phyloP scores from a whole-genome alignment of 371 early-diverging fungal genomes.

The Lichtheimia ramosa region DNA sequence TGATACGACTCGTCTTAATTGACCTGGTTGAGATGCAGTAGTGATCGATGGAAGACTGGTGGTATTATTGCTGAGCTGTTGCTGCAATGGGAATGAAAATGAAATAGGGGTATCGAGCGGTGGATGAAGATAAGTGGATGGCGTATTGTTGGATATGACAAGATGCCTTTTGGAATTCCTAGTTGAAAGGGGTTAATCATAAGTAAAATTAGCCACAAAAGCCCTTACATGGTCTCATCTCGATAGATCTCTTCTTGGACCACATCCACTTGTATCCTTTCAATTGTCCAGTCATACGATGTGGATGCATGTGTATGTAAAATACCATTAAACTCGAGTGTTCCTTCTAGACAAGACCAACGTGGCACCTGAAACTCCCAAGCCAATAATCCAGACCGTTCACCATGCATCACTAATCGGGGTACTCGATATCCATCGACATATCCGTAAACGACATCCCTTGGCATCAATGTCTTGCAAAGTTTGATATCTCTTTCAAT shows the following conservation, averaged over 20 bases:
- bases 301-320: background rate
- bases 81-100: constrained; percentile 26
- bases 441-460: constrained; percentile 19
- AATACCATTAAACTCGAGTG: constrained; percentile 27
- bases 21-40: background rate
- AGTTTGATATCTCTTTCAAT: constrained; percentile 16
- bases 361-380: constrained; percentile 38
- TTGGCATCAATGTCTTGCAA: constrained; percentile 30
- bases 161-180: constrained; percentile 20
- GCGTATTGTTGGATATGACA: constrained; percentile 11
- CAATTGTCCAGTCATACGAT: constrained; percentile 1
- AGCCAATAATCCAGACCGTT: constrained; percentile 9
- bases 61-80: no score
- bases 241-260: constrained; percentile 37
- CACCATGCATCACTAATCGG: constrained; percentile 22
- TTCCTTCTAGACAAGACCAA: constrained; percentile 27
- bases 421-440: constrained; percentile 27
- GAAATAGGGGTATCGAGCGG: constrained; percentile 28
- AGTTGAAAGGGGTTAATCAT: no score
- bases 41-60: no score
- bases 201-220: no score
- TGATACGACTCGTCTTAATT: no score
- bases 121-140: constrained; percentile 32
- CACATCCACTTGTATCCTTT: constrained; percentile 26
- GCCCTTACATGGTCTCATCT: background rate